Conservation (phyloP, 352 stramenopile genomes). For the Phytopythium mirpurense region DNA sequence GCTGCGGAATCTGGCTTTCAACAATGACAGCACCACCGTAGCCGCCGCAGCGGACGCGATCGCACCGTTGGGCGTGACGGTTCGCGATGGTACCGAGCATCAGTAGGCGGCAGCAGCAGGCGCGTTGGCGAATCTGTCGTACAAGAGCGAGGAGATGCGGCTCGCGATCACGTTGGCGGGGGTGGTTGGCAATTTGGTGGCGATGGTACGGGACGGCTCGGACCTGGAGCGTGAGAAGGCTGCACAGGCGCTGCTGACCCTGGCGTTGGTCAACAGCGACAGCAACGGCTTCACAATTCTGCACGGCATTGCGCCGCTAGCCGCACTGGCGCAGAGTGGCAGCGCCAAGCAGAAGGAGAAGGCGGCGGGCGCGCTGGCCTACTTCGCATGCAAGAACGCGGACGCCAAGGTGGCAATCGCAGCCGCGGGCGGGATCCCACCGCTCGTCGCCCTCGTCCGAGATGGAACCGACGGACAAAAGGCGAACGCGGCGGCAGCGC, state of each 20-base stretch:
- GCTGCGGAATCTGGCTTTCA: slow-evolving; percentile 2
- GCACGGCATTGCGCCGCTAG: not conserved
- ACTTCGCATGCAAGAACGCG: not conserved
- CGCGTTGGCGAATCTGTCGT: not conserved
- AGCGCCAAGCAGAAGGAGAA: not conserved
- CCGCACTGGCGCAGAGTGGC: not conserved
- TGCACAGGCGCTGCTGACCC: not conserved
- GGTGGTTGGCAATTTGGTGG: not conserved
- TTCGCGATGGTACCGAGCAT: not conserved
- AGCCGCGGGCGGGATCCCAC: not conserved
- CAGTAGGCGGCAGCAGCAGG: not conserved
- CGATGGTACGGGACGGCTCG: slow-evolving; percentile 1
- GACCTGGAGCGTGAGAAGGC: not conserved
- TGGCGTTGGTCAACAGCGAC: not conserved
- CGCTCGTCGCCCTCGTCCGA: not conserved
- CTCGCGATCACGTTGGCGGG: not conserved
- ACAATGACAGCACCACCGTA: not conserved
- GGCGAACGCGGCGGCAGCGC: not conserved
- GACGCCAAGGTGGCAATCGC: not conserved
- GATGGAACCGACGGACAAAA: not conserved
- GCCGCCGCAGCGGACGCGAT: not conserved
- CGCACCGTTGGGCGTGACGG: not conserved
- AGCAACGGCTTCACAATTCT: too few relatives aligned
- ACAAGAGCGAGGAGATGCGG: not conserved
- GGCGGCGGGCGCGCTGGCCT: not conserved